Percentiles rank a stretch among this genome's conserved stretches.
Evolutionary conservation across 2,329 filamentous ascomycete species (phyloP).

Genomic region (Trichoderma sp.): DNA sequence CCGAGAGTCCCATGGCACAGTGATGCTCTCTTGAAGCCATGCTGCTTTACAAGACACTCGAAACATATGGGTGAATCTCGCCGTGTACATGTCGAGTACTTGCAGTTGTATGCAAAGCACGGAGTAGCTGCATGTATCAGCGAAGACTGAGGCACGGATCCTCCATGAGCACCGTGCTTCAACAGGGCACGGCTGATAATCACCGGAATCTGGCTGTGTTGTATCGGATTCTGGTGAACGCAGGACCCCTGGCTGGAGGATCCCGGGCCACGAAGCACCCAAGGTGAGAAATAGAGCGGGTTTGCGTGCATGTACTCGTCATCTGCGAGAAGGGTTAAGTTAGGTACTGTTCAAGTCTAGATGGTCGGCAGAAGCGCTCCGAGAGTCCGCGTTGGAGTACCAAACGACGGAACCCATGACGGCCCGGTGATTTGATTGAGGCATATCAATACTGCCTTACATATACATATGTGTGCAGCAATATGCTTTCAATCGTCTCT

Average conservation of each 20-base stretch:
- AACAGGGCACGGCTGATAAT: neutral
- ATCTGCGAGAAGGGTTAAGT: neutral
- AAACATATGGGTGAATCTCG: neutral
- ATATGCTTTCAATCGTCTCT: neutral
- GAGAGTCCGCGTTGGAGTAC: neutral
- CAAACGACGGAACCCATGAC: no score
- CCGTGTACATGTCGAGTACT: neutral
- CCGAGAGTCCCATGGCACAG: neutral
- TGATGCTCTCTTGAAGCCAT: neutral
- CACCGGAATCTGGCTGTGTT: conserved; percentile 1
- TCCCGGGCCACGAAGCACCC: neutral
- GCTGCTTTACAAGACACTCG: neutral
- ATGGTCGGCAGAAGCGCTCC: neutral
- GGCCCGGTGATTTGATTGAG: no score
- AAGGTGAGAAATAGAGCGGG: neutral
- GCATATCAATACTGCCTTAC: no score
- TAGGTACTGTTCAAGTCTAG: neutral
- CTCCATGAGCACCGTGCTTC: neutral
- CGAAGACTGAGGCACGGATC: neutral
- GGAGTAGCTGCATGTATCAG: neutral
- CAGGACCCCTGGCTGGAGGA: neutral
- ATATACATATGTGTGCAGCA: neutral
- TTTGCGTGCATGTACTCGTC: neutral
- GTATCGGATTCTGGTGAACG: conserved; percentile 16
- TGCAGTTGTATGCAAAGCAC: no score